A percentile compares a stretch with the other conserved stretches of the same genome.
These are phyloP conservation scores for Monilinia polystroma DNA, from an alignment of 2,329 filamentous ascomycete species.

Conservation along the genomic window DNA sequence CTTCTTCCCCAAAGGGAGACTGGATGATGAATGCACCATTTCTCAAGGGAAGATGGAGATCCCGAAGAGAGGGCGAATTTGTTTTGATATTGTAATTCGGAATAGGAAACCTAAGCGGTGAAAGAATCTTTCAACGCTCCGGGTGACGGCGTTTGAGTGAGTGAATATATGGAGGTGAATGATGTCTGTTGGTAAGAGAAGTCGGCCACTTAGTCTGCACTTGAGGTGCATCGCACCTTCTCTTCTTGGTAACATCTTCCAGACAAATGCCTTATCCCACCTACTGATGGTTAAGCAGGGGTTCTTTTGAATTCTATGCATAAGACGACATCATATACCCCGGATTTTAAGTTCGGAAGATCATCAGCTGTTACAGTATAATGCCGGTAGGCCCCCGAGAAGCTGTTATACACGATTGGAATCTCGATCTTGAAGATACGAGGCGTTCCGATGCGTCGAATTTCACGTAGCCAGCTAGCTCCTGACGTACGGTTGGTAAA, in stretches of 20 bases:
- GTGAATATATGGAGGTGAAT: slow-evolving; percentile 5
- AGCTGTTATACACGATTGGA: background rate
- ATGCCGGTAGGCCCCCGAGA: background rate
- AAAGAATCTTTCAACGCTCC: background rate
- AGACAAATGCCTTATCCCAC: background rate
- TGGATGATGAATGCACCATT: background rate
- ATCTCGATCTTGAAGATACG: background rate
- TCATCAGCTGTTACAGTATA: background rate
- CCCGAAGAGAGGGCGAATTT: background rate
- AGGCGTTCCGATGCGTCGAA: background rate
- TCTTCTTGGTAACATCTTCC: slow-evolving; percentile 1
- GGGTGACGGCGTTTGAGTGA: background rate
- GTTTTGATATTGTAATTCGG: background rate
- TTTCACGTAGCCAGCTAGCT: background rate
- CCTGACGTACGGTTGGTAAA: background rate
- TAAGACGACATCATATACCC: background rate
- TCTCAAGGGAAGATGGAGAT: background rate
- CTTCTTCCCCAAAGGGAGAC: background rate
- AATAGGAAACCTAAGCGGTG: background rate
- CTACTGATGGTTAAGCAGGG: slow-evolving; percentile 7
- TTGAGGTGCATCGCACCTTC: slow-evolving; percentile 2
- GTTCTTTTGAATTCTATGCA: background rate
- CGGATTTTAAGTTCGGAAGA: background rate
- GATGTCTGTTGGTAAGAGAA: background rate
- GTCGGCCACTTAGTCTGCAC: background rate